These are phyloP conservation scores for Hypoxylon rickii DNA, from an alignment of 495 filamentous ascomycete genomes.

Conservation along the genomic window DNA sequence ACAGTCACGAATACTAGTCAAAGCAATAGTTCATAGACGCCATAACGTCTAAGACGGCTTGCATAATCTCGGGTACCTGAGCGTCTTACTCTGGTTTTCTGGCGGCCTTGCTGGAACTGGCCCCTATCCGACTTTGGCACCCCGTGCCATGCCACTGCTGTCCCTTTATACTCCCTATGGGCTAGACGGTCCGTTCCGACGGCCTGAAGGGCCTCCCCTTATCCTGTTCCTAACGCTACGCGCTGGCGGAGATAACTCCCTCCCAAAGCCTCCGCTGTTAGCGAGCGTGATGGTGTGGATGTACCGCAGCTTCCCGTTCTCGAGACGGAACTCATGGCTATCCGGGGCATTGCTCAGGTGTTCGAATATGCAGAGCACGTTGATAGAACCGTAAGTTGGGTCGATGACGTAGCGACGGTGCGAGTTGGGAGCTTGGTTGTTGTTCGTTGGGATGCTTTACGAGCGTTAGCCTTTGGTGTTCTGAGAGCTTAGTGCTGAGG, in stretches of 20 bases:
- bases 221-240: conserved; percentile 1
- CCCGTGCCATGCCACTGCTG: no score
- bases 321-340: conserved; percentile 49
- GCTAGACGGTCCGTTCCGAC: neutral
- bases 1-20: no score
- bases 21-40: no score
- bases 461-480: neutral
- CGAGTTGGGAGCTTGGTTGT: conserved; percentile 45
- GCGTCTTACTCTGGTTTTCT: no score
- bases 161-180: no score
- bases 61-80: no score
- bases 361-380: conserved; percentile 48
- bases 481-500: no score
- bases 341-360: conserved; percentile 48
- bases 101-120: no score
- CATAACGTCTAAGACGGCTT: no score
- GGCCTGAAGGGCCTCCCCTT: conserved; percentile 8
- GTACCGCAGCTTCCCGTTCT: conserved; percentile 48
- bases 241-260: neutral
- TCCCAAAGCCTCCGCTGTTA: conserved; percentile 48
- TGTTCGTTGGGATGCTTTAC: conserved; percentile 39
- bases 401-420: conserved; percentile 49
- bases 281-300: conserved; percentile 49
- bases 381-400: conserved; percentile 41
- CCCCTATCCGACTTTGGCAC: no score